A percentile compares a stretch with the other conserved stretches of the same genome.
phyloP scores from a whole-genome alignment of 352 stramenopile species.

The Phytophthora constricta region DNA sequence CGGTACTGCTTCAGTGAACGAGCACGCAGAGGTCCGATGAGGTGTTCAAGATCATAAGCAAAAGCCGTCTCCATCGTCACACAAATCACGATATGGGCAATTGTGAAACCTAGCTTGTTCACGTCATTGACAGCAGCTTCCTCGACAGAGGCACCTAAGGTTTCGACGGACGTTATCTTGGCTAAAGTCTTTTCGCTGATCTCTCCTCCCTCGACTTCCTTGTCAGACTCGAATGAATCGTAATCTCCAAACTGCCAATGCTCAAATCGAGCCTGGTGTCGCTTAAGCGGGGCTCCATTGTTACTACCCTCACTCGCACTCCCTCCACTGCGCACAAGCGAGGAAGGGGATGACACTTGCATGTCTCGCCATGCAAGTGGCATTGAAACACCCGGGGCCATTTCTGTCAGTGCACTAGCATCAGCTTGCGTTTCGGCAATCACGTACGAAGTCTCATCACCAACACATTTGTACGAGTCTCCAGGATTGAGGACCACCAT shows the following conservation, averaged over 20 bases:
- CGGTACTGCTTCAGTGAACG: slow-evolving; percentile 74
- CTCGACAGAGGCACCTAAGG: slow-evolving; percentile 29
- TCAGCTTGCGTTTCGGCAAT: slow-evolving; percentile 64
- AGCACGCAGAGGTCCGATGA: slow-evolving; percentile 76
- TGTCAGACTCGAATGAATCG: slow-evolving; percentile 36
- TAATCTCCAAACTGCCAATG: slow-evolving; percentile 36
- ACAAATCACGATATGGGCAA: slow-evolving; percentile 76
- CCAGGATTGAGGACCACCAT: slow-evolving; percentile 84
- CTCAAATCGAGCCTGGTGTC: slow-evolving; percentile 39
- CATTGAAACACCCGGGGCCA: slow-evolving; percentile 35
- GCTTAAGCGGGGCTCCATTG: slow-evolving; percentile 18
- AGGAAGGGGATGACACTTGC: slow-evolving; percentile 38
- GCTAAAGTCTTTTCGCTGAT: slow-evolving; percentile 10
- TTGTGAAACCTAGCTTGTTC: slow-evolving; percentile 49
- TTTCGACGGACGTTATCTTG: background rate
- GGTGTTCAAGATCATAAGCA: slow-evolving; percentile 77
- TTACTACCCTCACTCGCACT: slow-evolving; percentile 24
- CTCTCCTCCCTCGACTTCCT: slow-evolving; percentile 28
- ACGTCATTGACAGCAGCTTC: slow-evolving; percentile 66
- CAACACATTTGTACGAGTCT: slow-evolving; percentile 73
- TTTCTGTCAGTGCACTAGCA: slow-evolving; percentile 39
- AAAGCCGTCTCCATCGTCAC: slow-evolving; percentile 65
- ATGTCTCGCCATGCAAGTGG: slow-evolving; percentile 41
- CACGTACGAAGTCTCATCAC: slow-evolving; percentile 75
- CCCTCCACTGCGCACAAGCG: slow-evolving; percentile 35